Base-by-base conservation (phyloP, 176 grass and related monocot species). In the Themeda triandra region DNA sequence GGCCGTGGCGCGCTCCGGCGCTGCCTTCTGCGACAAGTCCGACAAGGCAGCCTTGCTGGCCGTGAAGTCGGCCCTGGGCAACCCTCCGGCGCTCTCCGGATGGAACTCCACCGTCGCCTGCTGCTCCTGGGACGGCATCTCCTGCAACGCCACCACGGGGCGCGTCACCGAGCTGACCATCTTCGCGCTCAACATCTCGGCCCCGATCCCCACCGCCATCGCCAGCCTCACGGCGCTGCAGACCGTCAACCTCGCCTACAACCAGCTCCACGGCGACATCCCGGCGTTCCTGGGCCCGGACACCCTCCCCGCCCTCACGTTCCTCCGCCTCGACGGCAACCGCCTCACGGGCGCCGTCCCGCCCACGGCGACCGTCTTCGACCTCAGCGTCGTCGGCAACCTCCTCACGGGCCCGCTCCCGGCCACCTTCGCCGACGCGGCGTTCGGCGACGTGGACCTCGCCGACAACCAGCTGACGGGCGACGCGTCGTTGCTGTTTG, bases 401-500 rank as follows among this genome's bases (percentile, higher is more conserved):
- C 68, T 4, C 5, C 89, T 94, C 31, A 79, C 79, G 17, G 86
- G 92, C 19, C 13, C 51, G 14, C 68, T 94, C 37, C 88, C 92
- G 23, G 41, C 27, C 21, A 44, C 83, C 7, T 91, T 94, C 78
- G 92, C 25, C 29, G 63, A 1, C 39, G 79, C 79, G 0, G 27
- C 3, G 32, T 88, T 94, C 79, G 75, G 70, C 32, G 75, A 64
- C 37, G 11, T 94, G 10, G 79, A 86, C 41, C 25, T 94, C 70
- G 10, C 45, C 24, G 83, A 84, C 78, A 91, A 94, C 78, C 83
- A 68, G 63, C 69, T 94, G 41, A 71, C 79, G 0, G 86, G 92
- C 75, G 92, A 94, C 72, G 92, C 91, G 75, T 90, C 81, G 10
- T 24, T 85, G 73, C 85, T 93, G 63, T 93, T 93, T 76, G 91